Evolutionary conservation across 1,284 basidiomycete species (phyloP).

Genomic region (Ceratobasidium sp.): DNA sequence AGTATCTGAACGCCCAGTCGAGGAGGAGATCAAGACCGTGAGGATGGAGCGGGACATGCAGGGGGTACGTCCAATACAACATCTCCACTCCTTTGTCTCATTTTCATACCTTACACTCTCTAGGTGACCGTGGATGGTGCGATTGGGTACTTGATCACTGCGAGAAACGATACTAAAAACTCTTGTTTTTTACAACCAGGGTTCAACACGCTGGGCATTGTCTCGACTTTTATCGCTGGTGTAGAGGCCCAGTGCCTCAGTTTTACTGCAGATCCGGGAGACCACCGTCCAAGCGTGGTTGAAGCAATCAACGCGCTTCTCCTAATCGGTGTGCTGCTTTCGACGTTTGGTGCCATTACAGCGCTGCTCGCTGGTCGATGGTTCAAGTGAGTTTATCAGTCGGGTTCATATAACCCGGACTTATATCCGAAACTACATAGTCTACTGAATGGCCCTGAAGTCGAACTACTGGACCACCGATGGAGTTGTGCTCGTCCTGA

Average conservation of each 20-base stretch:
- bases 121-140: conserved; percentile 35
- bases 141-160: not conserved
- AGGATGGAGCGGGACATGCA: conserved; percentile 36
- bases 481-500: conserved; percentile 26
- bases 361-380: conserved; percentile 33
- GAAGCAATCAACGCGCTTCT: conserved; percentile 31
- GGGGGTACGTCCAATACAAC: not conserved
- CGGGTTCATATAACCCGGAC: not conserved
- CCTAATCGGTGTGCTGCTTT: conserved; percentile 30
- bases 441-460: conserved; percentile 12
- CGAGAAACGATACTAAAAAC: not conserved
- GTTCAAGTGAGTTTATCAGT: conserved; percentile 29
- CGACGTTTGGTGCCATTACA: conserved; percentile 29
- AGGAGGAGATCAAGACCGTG: not conserved
- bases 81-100: not conserved
- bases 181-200: not conserved
- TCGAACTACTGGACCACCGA: conserved; percentile 30
- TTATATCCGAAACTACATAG: not conserved
- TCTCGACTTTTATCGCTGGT: conserved; percentile 41
- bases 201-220: conserved; percentile 31
- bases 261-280: not conserved
- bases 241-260: conserved; percentile 35
- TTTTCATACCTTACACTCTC: not conserved
- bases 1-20: not conserved
- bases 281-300: not conserved